These are phyloP conservation scores for Rhododendron mucronatum DNA, from an alignment of 148 eudicot genomes.

Conservation along the genomic window DNA sequence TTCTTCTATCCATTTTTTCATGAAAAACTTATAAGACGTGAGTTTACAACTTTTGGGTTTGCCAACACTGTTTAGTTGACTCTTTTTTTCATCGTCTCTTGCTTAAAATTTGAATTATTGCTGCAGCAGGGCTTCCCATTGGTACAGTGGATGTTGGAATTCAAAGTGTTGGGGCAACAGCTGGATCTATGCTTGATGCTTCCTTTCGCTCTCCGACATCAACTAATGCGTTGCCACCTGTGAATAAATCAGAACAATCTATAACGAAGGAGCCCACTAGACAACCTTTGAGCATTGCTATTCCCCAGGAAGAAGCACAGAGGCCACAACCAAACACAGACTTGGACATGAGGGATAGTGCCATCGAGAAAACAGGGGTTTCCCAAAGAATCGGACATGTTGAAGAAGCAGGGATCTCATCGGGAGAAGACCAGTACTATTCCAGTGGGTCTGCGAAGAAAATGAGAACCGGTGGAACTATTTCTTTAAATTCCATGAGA, in stretches of 20 bases:
- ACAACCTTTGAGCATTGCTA: neutral
- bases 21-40: neutral
- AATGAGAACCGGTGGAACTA: conserved; percentile 21
- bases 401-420: conserved; percentile 17
- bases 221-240: conserved; percentile 25
- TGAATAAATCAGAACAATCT: neutral
- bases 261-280: neutral
- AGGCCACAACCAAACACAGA: conserved; percentile 10
- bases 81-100: neutral
- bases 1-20: neutral
- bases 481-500: conserved; percentile 34
- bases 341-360: conserved; percentile 16
- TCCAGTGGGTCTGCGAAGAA: conserved; percentile 24
- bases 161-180: conserved; percentile 18
- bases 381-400: conserved; percentile 41
- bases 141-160: conserved; percentile 17
- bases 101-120: neutral
- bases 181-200: conserved; percentile 28
- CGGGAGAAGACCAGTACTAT: conserved; percentile 21
- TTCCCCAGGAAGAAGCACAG: conserved; percentile 15
- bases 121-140: conserved; percentile 16
- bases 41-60: neutral
- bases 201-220: conserved; percentile 40
- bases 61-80: neutral
- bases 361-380: conserved; percentile 24